Base-by-base conservation (phyloP, 208 protist genomes). In the Trypanosoma lewisi region DNA sequence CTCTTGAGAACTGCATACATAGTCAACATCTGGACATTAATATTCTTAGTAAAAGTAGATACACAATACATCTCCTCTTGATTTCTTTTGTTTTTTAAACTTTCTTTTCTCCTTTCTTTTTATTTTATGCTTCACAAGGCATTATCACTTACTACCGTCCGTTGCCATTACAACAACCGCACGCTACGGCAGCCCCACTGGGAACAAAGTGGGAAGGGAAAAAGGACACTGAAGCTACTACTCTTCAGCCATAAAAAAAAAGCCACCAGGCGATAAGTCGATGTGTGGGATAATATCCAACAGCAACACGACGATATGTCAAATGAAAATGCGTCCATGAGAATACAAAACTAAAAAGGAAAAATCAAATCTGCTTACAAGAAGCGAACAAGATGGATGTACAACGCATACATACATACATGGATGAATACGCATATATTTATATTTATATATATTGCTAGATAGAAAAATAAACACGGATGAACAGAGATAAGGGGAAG, bases 171-270 rank as follows among this genome's bases (percentile, higher is more conserved):
- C 34, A 39, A 39, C 34, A 39, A 39, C 34, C 34, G 34, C 34
- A 39, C 34, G 7, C 34, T 11, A 11, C 34, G 34, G 34, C 34
- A 39, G 11, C 4, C 34, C 4, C 34, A 39, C 34, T 14, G 34
- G 11, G 34, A 39, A 39, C 11, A 39, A 11, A 39, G 34, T 14
- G 11, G 11, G 34, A 48, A 33, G 16, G 25, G 21, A 30, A 30
- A 60, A n/a, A 16, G 16, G 37, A 48, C 37, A 60, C 37, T 60
- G 54, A 47, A 39, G 51, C 51, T 57, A 57, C 51, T 57, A 57
- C 51, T 57, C 51, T 19, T 39, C 54, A 60, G 37, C 54, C 44
- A 57, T 5, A 57, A 21, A 36, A 54, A n/a, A 34, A 14, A 19
- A 4, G 31, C 28, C 5, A 39, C 28, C 17, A 14, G 23, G 5